Evolutionary conservation across 2,329 filamentous ascomycete species (phyloP).

Genomic region (Amauroascus niger): DNA sequence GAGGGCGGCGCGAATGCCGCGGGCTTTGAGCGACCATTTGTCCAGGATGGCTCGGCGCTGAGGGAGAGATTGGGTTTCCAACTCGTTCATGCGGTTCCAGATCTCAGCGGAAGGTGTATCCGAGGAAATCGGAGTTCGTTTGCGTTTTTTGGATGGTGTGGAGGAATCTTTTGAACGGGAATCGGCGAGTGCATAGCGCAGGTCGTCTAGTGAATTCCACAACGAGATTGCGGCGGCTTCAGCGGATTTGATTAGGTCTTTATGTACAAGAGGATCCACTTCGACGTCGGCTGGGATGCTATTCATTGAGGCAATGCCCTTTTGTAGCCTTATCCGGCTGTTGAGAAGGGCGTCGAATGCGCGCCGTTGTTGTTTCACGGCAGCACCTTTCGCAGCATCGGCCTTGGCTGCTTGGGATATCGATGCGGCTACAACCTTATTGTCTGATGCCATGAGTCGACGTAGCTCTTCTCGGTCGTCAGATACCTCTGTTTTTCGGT

Average conservation of each 20-base stretch:
- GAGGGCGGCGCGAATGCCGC: slow-evolving; percentile 42
- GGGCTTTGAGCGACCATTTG: slow-evolving; percentile 81
- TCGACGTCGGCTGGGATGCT: slow-evolving; percentile 57
- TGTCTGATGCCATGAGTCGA: slow-evolving; percentile 58
- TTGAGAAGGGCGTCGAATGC: slow-evolving; percentile 84
- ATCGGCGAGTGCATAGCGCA: slow-evolving; percentile 33
- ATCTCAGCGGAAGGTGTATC: slow-evolving; percentile 53
- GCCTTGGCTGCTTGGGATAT: slow-evolving; percentile 58
- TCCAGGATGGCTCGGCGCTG: slow-evolving; percentile 65
- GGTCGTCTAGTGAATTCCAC: slow-evolving; percentile 57
- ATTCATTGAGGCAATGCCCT: slow-evolving; percentile 63
- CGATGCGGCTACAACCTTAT: slow-evolving; percentile 55
- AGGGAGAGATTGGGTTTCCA: slow-evolving; percentile 51
- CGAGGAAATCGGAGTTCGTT: slow-evolving; percentile 39
- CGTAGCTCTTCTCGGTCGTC: slow-evolving; percentile 51
- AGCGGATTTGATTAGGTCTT: slow-evolving; percentile 57
- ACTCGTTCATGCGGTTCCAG: slow-evolving; percentile 59
- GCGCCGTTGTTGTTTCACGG: slow-evolving; percentile 75
- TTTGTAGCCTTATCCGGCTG: slow-evolving; percentile 84
- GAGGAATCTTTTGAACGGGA: slow-evolving; percentile 27
- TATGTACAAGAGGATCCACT: slow-evolving; percentile 31
- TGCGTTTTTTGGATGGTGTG: slow-evolving; percentile 35
- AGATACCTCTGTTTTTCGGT: slow-evolving; percentile 19
- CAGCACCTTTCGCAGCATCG: slow-evolving; percentile 74
- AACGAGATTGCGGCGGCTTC: slow-evolving; percentile 78